A percentile compares a stretch with the other conserved stretches of the same genome.
These are phyloP conservation scores for Macrolepiota dolichaula DNA, from an alignment of 768 basidiomycete species.

Conservation along the genomic window DNA sequence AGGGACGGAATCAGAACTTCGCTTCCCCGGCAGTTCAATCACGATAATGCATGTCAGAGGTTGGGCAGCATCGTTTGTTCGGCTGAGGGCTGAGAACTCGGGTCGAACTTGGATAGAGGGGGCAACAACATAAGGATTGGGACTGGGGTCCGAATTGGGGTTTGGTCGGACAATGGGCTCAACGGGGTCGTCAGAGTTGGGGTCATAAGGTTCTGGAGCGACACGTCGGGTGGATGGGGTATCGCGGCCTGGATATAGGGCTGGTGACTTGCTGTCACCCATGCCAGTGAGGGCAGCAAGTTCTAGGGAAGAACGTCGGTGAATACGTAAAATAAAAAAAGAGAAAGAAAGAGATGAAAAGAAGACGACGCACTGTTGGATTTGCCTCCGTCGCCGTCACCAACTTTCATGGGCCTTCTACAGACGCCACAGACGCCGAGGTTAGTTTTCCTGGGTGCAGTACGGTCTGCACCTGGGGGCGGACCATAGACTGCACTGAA, in stretches of 20 bases:
- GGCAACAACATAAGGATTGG: slow-evolving; percentile 75
- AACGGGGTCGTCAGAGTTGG: slow-evolving; percentile 83
- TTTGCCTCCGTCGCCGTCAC: slow-evolving; percentile 81
- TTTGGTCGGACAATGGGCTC: slow-evolving; percentile 54
- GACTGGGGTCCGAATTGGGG: slow-evolving; percentile 46
- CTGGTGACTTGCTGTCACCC: slow-evolving; percentile 54
- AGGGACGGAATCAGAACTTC: slow-evolving; percentile 47
- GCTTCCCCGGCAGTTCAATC: slow-evolving; percentile 85
- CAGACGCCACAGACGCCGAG: slow-evolving; percentile 97
- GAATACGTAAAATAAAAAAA: slow-evolving; percentile 6
- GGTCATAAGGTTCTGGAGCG: slow-evolving; percentile 51
- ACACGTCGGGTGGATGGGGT: slow-evolving; percentile 44
- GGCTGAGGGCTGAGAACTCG: slow-evolving; percentile 81
- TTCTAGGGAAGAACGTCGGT: slow-evolving; percentile 47
- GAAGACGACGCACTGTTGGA: slow-evolving; percentile 70
- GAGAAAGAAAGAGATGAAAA: no score
- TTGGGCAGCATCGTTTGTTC: slow-evolving; percentile 67
- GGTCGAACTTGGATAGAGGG: slow-evolving; percentile 93
- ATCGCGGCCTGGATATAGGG: slow-evolving; percentile 70
- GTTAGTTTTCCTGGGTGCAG: slow-evolving; percentile 67
- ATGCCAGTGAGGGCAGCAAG: slow-evolving; percentile 92
- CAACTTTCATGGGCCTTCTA: slow-evolving; percentile 93
- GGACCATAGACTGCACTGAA: slow-evolving; percentile 97
- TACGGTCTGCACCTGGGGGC: slow-evolving; percentile 55
- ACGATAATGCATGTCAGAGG: slow-evolving; percentile 92